phyloP scores from a whole-genome alignment of 108 stramenopile species.

The Cyclotella kingstonii region DNA sequence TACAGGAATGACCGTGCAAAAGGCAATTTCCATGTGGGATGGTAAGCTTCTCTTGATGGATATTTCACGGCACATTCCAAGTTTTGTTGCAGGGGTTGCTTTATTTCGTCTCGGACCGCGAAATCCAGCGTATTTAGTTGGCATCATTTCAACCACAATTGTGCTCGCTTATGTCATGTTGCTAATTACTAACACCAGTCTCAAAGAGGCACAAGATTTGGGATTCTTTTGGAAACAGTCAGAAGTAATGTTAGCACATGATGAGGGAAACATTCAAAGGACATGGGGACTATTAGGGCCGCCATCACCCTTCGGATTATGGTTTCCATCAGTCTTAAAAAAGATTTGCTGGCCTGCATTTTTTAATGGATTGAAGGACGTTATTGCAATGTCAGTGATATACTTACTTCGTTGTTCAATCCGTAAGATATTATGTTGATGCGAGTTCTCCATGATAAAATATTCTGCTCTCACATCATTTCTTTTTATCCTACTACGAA shows the following conservation, averaged over 20 bases:
- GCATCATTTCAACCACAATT: conserved; percentile 43
- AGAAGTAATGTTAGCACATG: conserved; percentile 45
- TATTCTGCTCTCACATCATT: conserved; percentile 13
- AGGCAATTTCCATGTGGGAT: conserved; percentile 43
- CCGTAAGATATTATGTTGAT: conserved; percentile 8
- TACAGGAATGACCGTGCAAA: conserved; percentile 33
- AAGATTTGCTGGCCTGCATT: conserved; percentile 66
- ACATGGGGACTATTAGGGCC: conserved; percentile 41
- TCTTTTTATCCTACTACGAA: neutral
- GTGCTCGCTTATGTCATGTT: conserved; percentile 45
- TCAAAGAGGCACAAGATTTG: conserved; percentile 51
- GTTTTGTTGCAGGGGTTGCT: conserved; percentile 43
- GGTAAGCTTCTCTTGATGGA: conserved; percentile 8
- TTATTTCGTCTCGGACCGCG: conserved; percentile 59
- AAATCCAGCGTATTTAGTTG: conserved; percentile 51
- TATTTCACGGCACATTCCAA: conserved; percentile 54
- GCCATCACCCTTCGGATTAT: conserved; percentile 48
- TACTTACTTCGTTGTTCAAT: conserved; percentile 72
- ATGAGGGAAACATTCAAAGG: conserved; percentile 12
- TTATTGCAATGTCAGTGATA: conserved; percentile 65
- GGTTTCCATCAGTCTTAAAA: conserved; percentile 26
- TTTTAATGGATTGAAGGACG: conserved; percentile 40
- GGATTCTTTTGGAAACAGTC: conserved; percentile 62
- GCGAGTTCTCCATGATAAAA: neutral
- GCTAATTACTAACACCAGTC: conserved; percentile 37